Base-by-base conservation (phyloP, 2,329 filamentous ascomycete species). In the Fusarium xyrophilum region DNA sequence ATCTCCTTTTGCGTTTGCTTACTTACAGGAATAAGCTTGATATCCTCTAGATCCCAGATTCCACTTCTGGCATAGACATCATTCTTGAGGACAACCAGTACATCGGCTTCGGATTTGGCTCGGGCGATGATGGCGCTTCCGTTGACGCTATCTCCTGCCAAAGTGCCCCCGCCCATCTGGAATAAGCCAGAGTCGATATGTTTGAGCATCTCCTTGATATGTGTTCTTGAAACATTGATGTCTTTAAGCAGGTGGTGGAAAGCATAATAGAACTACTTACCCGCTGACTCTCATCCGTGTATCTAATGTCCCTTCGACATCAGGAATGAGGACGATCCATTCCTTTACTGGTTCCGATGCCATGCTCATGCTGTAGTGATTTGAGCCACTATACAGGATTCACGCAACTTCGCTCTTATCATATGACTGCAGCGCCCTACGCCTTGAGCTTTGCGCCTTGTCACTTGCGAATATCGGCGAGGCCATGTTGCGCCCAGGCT, bases 1-100 rank as follows among this genome's bases (percentile, higher is more conserved):
- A 7, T 5, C 19, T 21, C 2, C 6, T 2, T 0, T n/a, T 15
- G 4, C 1, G 7, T 5, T 1, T 5, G 2, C 4, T 25, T 25
- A 25, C 23, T 25, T 25, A 58, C 55, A 12, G 55, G 30, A 17
- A 58, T 36, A 2, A 58, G 30, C 6, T 55, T 17, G 1, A 30
- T 21, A 0, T 58, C 55, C 1, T 30, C 15, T 6, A 58, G 2
- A 5, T 58, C 13, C 55, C 55, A 58, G 11, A 58, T 48, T 17
- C 48, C 30, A 19, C 55, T 55, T 36, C 25, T 4, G 1, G 38
- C 55, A 2, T 55, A 58, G 1, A 58, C 2, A 0, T 58, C 55
- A 1, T 2, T 35, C 4, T 36, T 25, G 1, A 58, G 55, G 2
- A 58, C n/a, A 7, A 15, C 7, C 2, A 58, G 1, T 1, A 58